phyloP scores from a whole-genome alignment of 73 alveolate genomes.

The Tetrahymena malaccensis region DNA sequence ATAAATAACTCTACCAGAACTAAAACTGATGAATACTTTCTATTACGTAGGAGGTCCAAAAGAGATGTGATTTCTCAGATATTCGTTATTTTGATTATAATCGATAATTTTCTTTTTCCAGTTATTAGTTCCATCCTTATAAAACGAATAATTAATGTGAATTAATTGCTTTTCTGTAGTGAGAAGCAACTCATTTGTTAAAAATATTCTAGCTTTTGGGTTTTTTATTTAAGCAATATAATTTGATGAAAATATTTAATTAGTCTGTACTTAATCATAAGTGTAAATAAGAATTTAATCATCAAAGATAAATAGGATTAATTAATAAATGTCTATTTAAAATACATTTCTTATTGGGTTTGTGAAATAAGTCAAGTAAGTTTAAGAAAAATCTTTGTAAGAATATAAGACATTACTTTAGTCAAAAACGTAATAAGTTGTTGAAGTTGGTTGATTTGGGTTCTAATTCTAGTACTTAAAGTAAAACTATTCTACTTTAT shows the following conservation, averaged over 20 bases:
- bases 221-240: neutral
- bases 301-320: neutral
- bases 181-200: neutral
- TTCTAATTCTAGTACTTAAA: neutral
- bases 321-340: neutral
- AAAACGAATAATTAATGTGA: neutral
- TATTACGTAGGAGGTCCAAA: neutral
- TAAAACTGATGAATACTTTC: neutral
- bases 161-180: neutral
- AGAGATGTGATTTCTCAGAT: neutral
- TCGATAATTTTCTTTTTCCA: neutral
- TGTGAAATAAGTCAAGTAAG: neutral
- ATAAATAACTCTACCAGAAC: neutral
- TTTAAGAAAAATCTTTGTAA: neutral
- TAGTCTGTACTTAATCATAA: neutral
- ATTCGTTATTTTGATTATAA: neutral
- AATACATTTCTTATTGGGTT: neutral
- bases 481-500: neutral
- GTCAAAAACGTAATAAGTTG: neutral
- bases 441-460: neutral
- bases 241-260: neutral
- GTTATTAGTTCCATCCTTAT: neutral
- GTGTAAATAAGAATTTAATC: neutral
- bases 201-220: neutral
- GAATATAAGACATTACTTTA: neutral